Conservation (phyloP, 805 yeast genomes). For the Candida fluviatilis region DNA sequence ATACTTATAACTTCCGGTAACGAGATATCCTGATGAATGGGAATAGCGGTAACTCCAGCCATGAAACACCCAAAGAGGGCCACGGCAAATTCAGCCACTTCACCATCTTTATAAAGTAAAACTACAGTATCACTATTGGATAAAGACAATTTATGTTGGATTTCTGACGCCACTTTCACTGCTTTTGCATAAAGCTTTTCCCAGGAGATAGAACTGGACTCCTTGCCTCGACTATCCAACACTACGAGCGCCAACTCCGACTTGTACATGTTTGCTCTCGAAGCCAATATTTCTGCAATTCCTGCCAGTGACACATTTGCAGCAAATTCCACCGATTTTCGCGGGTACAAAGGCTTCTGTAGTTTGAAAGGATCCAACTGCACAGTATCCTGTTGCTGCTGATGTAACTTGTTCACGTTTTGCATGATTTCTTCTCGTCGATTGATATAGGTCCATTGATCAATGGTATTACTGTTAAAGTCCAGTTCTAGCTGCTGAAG, state of each 20-base stretch:
- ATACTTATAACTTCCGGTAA: conserved; percentile 67
- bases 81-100: conserved; percentile 78
- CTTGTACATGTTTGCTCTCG: conserved; percentile 63
- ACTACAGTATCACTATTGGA: conserved; percentile 82
- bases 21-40: conserved; percentile 73
- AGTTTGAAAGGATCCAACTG: conserved; percentile 32
- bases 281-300: conserved; percentile 67
- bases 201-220: conserved; percentile 75
- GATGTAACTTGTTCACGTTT: conserved; percentile 30
- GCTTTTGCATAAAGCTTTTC: conserved; percentile 79
- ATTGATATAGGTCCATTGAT: conserved; percentile 45
- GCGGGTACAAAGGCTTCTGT: conserved; percentile 62
- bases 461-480: conserved; percentile 37
- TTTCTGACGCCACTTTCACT: conserved; percentile 83
- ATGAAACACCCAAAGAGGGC: conserved; percentile 89
- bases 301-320: conserved; percentile 28
- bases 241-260: conserved; percentile 65
- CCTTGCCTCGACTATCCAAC: conserved; percentile 80
- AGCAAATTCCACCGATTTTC: conserved; percentile 32
- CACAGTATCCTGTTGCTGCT: conserved; percentile 21
- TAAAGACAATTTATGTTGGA: conserved; percentile 65
- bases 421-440: conserved; percentile 42
- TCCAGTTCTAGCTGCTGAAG: conserved; percentile 41
- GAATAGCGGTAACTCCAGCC: conserved; percentile 93
- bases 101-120: conserved; percentile 76